Conservation (phyloP, 2,329 filamentous ascomycete species). For the Hyphodiscus sp. region DNA sequence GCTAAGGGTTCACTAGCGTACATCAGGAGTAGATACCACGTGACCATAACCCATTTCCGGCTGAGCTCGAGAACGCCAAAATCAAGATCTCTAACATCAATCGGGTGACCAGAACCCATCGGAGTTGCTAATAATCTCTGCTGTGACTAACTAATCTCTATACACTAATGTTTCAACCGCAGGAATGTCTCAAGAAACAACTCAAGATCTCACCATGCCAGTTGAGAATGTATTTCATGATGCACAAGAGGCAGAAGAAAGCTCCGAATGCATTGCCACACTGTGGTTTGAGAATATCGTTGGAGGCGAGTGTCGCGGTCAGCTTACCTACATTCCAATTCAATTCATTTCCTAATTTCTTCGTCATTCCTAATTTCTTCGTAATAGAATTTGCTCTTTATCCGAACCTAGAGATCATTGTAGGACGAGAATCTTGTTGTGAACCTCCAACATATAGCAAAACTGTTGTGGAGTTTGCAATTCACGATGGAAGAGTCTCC, state of each 20-base stretch:
- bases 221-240: neutral
- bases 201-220: neutral
- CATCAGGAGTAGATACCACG: no score
- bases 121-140: neutral
- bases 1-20: neutral
- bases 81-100: neutral
- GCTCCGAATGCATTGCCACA: conserved; percentile 2
- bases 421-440: conserved; percentile 25
- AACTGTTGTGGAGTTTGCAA: conserved; percentile 32
- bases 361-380: no score
- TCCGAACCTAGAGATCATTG: conserved; percentile 16
- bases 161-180: conserved; percentile 2
- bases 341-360: neutral
- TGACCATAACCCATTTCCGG: no score
- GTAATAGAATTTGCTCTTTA: conserved; percentile 13
- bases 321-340: neutral
- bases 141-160: conserved; percentile 1
- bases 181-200: neutral
- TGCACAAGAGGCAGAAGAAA: neutral
- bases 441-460: neutral
- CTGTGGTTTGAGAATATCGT: conserved; percentile 2
- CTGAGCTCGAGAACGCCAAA: no score
- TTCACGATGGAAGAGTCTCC: conserved; percentile 40
- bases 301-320: conserved; percentile 1
- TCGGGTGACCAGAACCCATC: conserved; percentile 8